These are phyloP conservation scores for Xanthoconium stramineum DNA, from an alignment of 768 basidiomycete species.

Conservation along the genomic window DNA sequence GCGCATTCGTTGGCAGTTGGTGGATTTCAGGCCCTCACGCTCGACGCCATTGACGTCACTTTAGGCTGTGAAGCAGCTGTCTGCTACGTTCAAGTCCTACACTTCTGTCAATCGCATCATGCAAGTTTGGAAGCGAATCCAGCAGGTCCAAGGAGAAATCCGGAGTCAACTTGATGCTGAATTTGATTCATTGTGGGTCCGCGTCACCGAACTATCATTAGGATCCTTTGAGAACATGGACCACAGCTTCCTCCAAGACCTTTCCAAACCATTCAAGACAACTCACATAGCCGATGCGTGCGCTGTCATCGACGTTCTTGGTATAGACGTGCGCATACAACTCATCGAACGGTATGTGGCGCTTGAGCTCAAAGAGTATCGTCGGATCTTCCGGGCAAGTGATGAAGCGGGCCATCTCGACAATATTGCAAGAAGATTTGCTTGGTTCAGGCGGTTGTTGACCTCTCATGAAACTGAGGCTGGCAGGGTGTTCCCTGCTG, in stretches of 20 bases:
- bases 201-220: not conserved
- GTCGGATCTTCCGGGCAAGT: constrained; percentile 87
- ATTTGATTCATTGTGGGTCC: constrained; percentile 84
- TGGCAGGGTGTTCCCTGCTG: constrained; percentile 74
- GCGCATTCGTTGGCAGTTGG: constrained; percentile 75
- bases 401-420: constrained; percentile 97
- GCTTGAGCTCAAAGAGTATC: constrained; percentile 91
- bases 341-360: constrained; percentile 87
- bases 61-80: constrained; percentile 87
- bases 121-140: constrained; percentile 74
- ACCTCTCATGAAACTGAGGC: constrained; percentile 86
- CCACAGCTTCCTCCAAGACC: constrained; percentile 75
- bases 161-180: constrained; percentile 80
- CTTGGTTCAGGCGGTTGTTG: constrained; percentile 89
- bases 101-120: constrained; percentile 73
- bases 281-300: constrained; percentile 78
- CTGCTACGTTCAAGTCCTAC: constrained; percentile 75
- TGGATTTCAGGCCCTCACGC: constrained; percentile 25
- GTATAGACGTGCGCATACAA: constrained; percentile 74
- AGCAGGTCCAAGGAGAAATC: constrained; percentile 81
- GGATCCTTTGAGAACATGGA: not conserved
- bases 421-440: constrained; percentile 88
- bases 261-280: constrained; percentile 60
- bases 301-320: constrained; percentile 84
- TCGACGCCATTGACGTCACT: not conserved